Evolutionary conservation across 2,329 filamentous ascomycete species (phyloP).

Genomic region (Pleomassaria siparia): DNA sequence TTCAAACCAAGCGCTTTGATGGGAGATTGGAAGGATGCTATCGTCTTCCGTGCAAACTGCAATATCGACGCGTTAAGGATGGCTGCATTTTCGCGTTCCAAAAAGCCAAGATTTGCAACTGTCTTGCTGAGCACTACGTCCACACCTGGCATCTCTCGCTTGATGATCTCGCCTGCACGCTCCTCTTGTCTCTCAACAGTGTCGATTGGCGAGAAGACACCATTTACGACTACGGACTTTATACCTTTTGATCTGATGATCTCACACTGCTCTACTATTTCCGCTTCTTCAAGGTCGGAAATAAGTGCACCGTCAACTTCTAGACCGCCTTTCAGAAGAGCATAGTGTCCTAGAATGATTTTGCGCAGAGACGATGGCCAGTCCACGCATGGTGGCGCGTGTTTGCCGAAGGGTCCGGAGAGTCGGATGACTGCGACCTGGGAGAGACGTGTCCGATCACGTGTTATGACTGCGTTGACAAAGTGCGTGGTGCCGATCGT

Average conservation of each 20-base stretch:
- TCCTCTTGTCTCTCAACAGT: constrained; percentile 56
- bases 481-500: constrained; percentile 57
- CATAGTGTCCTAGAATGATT: constrained; percentile 51
- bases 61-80: constrained; percentile 55
- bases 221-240: constrained; percentile 56
- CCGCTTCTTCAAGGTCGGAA: constrained; percentile 44
- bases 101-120: constrained; percentile 54
- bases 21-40: constrained; percentile 49
- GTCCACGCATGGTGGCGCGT: constrained; percentile 54
- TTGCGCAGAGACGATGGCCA: constrained; percentile 50
- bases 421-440: constrained; percentile 57
- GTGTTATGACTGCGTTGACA: constrained; percentile 55
- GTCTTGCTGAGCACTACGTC: constrained; percentile 56
- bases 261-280: constrained; percentile 49
- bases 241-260: constrained; percentile 49
- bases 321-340: constrained; percentile 52
- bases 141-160: constrained; percentile 48
- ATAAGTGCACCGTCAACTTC: constrained; percentile 53
- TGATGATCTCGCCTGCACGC: constrained; percentile 51
- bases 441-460: constrained; percentile 52
- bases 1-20: constrained; percentile 49
- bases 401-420: constrained; percentile 50
- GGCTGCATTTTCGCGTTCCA: constrained; percentile 55
- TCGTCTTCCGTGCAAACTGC: constrained; percentile 49
- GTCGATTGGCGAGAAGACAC: constrained; percentile 62